These are phyloP conservation scores for Trichoderma parareesei DNA, from an alignment of 495 filamentous ascomycete species.

Conservation along the genomic window DNA sequence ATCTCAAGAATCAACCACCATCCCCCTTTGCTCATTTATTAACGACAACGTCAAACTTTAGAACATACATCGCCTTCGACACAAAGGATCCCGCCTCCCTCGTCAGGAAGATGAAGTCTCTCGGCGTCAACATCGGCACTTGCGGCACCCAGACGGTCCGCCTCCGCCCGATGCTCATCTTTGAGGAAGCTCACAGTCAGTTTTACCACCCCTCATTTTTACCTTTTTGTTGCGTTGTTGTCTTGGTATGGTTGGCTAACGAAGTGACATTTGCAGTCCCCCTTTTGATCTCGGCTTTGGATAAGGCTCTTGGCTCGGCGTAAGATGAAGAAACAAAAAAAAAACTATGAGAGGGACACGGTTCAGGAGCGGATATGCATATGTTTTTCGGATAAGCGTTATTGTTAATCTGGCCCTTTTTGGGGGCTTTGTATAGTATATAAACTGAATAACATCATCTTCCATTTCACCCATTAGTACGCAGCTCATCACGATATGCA, in stretches of 20 bases:
- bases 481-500: too few relatives aligned
- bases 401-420: neutral
- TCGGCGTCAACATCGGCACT: conserved; percentile 91
- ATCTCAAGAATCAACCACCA: neutral
- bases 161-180: conserved; percentile 91
- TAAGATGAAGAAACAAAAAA: neutral
- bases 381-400: too few relatives aligned
- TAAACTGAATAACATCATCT: too few relatives aligned
- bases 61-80: conserved; percentile 94
- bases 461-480: too few relatives aligned
- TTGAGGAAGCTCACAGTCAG: conserved; percentile 84
- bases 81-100: conserved; percentile 76
- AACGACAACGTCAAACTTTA: neutral
- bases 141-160: conserved; percentile 72
- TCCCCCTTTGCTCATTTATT: neutral
- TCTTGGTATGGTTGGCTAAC: too few relatives aligned
- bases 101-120: conserved; percentile 66
- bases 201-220: conserved; percentile 35
- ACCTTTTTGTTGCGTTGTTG: neutral
- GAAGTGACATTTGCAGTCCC: neutral
- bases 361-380: neutral
- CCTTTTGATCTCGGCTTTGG: neutral
- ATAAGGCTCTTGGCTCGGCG: conserved; percentile 3
- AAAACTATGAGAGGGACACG: neutral
- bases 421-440: too few relatives aligned